These are phyloP conservation scores for Scutellaria baicalensis DNA, from an alignment of 257 asterid species.

Conservation along the genomic window DNA sequence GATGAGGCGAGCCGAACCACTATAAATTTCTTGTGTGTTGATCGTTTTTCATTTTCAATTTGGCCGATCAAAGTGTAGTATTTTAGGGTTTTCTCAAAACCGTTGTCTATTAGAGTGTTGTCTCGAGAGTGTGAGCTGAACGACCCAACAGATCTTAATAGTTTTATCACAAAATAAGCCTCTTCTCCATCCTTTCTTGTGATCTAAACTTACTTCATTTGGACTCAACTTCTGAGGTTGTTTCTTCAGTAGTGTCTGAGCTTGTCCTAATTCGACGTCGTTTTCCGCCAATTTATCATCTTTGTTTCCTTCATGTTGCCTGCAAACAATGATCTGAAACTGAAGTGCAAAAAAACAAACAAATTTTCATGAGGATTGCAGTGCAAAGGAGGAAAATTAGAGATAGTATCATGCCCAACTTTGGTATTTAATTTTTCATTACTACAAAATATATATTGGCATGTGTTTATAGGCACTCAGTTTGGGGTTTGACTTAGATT, in stretches of 20 bases:
- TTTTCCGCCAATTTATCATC: background rate
- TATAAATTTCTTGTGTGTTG: no score
- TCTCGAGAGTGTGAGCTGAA: no score
- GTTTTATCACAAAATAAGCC: conserved; percentile 15
- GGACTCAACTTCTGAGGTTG: conserved; percentile 1
- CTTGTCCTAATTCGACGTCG: conserved; percentile 25
- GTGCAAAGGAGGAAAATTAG: conserved; percentile 14
- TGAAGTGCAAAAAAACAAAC: conserved; percentile 15
- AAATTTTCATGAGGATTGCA: conserved; percentile 24
- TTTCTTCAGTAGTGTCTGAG: background rate
- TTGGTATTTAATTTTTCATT: background rate
- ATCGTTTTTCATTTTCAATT: no score
- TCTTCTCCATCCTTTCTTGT: conserved; percentile 16
- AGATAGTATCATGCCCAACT: conserved; percentile 3
- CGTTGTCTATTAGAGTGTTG: no score
- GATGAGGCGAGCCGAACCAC: no score
- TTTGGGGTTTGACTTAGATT: background rate
- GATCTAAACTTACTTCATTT: background rate
- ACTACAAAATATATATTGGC: background rate
- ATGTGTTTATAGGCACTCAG: background rate
- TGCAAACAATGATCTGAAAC: background rate
- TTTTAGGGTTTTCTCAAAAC: no score
- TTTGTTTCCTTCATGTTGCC: background rate
- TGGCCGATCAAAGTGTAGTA: no score
- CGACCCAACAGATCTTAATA: background rate